Percentiles rank a stretch among this genome's conserved stretches.
Conservation (phyloP, 257 asterid species). For the Rubia yunnanensis region DNA sequence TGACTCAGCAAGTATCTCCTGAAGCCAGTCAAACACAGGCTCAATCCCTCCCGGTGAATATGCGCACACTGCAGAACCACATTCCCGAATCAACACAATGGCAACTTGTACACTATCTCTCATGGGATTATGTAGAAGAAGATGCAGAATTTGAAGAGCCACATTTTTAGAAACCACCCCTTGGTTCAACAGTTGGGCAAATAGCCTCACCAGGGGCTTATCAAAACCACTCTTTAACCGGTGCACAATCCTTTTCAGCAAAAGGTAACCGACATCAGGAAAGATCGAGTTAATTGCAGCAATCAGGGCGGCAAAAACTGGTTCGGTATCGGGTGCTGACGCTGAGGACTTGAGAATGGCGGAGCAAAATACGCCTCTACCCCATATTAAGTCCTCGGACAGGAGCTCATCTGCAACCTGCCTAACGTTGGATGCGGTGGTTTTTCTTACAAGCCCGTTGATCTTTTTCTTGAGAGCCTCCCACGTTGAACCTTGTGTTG, state of each 20-base stretch:
- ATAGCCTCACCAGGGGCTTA: conserved; percentile 9
- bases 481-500: conserved; percentile 18
- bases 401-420: conserved; percentile 9
- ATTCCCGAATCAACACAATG: conserved; percentile 17
- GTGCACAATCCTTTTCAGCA: conserved; percentile 18
- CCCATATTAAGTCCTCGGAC: conserved; percentile 17
- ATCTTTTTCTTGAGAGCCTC: conserved; percentile 20
- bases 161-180: conserved; percentile 11
- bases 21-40: conserved; percentile 26
- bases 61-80: conserved; percentile 20
- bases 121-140: conserved; percentile 14
- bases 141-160: conserved; percentile 11
- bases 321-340: neutral
- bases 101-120: conserved; percentile 30
- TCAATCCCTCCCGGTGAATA: conserved; percentile 17
- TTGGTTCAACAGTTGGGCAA: conserved; percentile 21
- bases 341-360: conserved; percentile 13
- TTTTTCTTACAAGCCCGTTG: conserved; percentile 6
- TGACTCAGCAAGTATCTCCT: conserved; percentile 9
- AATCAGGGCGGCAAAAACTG: conserved; percentile 21
- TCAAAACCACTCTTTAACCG: neutral
- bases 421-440: conserved; percentile 10
- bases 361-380: conserved; percentile 28
- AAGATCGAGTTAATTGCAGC: conserved; percentile 14
- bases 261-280: conserved; percentile 26